These are phyloP conservation scores for Rhodocollybia butyracea DNA, from an alignment of 768 basidiomycete genomes.

Conservation along the genomic window DNA sequence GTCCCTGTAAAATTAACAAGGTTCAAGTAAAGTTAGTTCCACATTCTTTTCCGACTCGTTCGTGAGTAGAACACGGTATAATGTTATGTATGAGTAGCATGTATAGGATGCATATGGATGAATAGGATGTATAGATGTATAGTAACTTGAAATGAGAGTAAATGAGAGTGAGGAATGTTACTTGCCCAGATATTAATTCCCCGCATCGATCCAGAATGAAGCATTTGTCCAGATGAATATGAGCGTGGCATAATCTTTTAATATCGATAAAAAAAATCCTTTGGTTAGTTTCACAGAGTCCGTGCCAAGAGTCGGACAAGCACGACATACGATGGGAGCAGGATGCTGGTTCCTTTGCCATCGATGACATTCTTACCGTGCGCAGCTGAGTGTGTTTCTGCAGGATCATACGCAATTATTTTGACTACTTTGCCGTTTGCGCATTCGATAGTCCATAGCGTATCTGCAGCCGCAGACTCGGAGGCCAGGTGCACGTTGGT, in stretches of 20 bases:
- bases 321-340: slow-evolving; percentile 29
- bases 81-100: too few relatives aligned
- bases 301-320: neutral
- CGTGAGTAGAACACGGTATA: too few relatives aligned
- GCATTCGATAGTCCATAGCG: slow-evolving; percentile 30
- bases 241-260: slow-evolving; percentile 58
- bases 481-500: slow-evolving; percentile 27
- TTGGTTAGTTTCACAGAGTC: too few relatives aligned
- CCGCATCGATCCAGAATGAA: slow-evolving; percentile 58
- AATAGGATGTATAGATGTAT: neutral
- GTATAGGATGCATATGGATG: too few relatives aligned
- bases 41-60: too few relatives aligned
- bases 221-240: slow-evolving; percentile 69
- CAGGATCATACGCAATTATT: slow-evolving; percentile 17
- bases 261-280: too few relatives aligned
- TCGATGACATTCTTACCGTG: slow-evolving; percentile 13
- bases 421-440: slow-evolving; percentile 21
- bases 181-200: slow-evolving; percentile 50
- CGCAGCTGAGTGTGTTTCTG: slow-evolving; percentile 2
- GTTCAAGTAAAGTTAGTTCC: too few relatives aligned
- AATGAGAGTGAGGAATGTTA: too few relatives aligned
- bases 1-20: slow-evolving; percentile 31
- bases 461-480: slow-evolving; percentile 21
- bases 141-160: neutral
- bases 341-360: slow-evolving; percentile 23